A percentile compares a stretch with the other conserved stretches of the same genome.
phyloP scores from a whole-genome alignment of 495 filamentous ascomycete genomes.

The Evansstolkia leycettana region DNA sequence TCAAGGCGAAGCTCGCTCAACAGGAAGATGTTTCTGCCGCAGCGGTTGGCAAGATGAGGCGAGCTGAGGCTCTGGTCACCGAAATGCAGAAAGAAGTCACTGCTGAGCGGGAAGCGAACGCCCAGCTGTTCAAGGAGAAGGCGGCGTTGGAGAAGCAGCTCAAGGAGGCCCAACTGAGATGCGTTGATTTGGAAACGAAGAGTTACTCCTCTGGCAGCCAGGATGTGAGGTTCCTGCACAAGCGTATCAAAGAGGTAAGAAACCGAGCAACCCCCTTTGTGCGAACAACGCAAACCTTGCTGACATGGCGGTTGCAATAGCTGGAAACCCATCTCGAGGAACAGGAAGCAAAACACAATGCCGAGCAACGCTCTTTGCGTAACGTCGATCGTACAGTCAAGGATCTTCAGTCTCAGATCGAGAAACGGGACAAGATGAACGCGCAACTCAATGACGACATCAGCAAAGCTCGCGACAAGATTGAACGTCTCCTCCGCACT shows the following conservation, averaged over 20 bases:
- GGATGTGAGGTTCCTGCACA: slow-evolving; percentile 90
- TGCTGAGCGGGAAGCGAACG: slow-evolving; percentile 75
- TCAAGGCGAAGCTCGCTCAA: slow-evolving; percentile 81
- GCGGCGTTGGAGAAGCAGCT: slow-evolving; percentile 77
- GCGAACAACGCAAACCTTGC: neutral
- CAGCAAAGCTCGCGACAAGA: slow-evolving; percentile 70
- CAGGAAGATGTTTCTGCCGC: slow-evolving; percentile 89
- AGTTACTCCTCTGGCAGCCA: slow-evolving; percentile 88
- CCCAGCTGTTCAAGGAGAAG: slow-evolving; percentile 84
- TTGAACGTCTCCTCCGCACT: slow-evolving; percentile 72
- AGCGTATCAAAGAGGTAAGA: slow-evolving; percentile 87
- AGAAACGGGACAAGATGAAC: slow-evolving; percentile 79
- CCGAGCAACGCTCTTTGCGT: slow-evolving; percentile 74
- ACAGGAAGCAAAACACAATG: slow-evolving; percentile 62
- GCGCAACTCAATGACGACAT: slow-evolving; percentile 71
- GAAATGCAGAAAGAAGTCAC: slow-evolving; percentile 94
- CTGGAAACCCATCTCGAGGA: slow-evolving; percentile 86
- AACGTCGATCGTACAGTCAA: slow-evolving; percentile 92
- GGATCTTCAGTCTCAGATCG: slow-evolving; percentile 85
- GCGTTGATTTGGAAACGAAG: slow-evolving; percentile 93
- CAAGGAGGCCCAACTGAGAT: slow-evolving; percentile 80
- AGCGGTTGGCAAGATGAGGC: slow-evolving; percentile 95
- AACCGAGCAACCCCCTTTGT: neutral
- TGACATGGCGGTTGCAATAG: slow-evolving; percentile 31
- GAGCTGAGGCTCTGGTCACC: slow-evolving; percentile 73